These are phyloP conservation scores for Fraxinus americana DNA, from an alignment of 257 asterid genomes.

Conservation along the genomic window DNA sequence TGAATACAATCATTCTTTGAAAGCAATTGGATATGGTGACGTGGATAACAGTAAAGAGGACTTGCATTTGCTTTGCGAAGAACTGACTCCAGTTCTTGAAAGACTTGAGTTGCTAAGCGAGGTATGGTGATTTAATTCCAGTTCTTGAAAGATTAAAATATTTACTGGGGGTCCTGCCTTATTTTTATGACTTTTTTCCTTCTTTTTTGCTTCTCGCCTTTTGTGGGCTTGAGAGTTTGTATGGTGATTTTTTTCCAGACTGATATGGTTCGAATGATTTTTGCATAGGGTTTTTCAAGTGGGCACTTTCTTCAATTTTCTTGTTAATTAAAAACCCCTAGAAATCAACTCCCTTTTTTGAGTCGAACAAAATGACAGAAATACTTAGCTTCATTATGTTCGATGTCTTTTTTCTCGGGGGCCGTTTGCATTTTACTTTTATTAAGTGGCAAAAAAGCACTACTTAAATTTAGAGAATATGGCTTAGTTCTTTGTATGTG, in stretches of 20 bases:
- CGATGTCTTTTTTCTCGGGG: background rate
- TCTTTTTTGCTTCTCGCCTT: background rate
- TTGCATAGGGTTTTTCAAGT: background rate
- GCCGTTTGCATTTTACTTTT: background rate
- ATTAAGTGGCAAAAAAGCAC: background rate
- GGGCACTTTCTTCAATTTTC: background rate
- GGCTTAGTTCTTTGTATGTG: background rate
- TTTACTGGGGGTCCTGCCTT: constrained; percentile 57
- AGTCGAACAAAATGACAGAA: background rate
- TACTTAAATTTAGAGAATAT: background rate
- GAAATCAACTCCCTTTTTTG: background rate
- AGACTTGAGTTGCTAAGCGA: constrained; percentile 74
- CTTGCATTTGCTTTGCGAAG: constrained; percentile 57
- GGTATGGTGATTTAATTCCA: constrained; percentile 64
- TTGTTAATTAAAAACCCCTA: background rate
- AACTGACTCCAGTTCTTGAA: constrained; percentile 67
- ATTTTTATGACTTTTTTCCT: background rate
- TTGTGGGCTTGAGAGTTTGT: background rate
- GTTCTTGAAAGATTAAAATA: constrained; percentile 70
- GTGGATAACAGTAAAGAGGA: constrained; percentile 46
- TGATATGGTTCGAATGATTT: background rate
- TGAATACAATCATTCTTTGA: constrained; percentile 37
- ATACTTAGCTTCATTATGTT: background rate
- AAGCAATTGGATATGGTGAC: constrained; percentile 41
- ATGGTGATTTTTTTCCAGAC: background rate